These are phyloP conservation scores for Stemphylium beticola DNA, from an alignment of 2,329 filamentous ascomycete genomes.

Conservation along the genomic window DNA sequence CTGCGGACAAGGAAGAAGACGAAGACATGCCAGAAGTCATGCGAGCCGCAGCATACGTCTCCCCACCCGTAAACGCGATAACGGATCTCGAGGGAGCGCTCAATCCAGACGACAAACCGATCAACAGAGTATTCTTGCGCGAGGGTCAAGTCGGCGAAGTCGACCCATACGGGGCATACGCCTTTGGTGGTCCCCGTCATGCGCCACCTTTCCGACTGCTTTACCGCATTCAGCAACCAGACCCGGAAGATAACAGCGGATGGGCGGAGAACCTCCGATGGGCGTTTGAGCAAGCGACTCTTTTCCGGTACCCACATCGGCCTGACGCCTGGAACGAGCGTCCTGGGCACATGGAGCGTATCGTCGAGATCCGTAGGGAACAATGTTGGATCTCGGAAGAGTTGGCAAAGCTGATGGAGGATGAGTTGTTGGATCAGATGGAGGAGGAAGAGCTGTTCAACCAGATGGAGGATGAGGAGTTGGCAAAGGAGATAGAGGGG, in stretches of 20 bases:
- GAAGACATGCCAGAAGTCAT: neutral
- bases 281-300: slow-evolving; percentile 23
- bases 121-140: neutral
- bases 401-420: neutral
- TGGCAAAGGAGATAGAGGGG: no score
- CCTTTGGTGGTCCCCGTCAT: slow-evolving; percentile 28
- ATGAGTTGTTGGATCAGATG: no score
- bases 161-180: slow-evolving; percentile 18
- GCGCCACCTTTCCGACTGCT: slow-evolving; percentile 27
- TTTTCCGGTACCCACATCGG: slow-evolving; percentile 13
- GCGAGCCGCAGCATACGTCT: slow-evolving; percentile 10
- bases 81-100: neutral
- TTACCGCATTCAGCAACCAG: slow-evolving; percentile 14
- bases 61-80: neutral
- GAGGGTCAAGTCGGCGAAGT: slow-evolving; percentile 10
- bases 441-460: no score
- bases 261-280: slow-evolving; percentile 39
- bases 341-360: slow-evolving; percentile 31
- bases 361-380: slow-evolving; percentile 20
- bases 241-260: slow-evolving; percentile 20
- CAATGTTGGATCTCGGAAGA: slow-evolving; percentile 31
- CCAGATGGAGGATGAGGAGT: no score
- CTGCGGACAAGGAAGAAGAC: neutral
- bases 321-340: slow-evolving; percentile 31
- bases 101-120: neutral